phyloP scores from a whole-genome alignment of 176 grass and related monocot genomes.

The Secale cereale region DNA sequence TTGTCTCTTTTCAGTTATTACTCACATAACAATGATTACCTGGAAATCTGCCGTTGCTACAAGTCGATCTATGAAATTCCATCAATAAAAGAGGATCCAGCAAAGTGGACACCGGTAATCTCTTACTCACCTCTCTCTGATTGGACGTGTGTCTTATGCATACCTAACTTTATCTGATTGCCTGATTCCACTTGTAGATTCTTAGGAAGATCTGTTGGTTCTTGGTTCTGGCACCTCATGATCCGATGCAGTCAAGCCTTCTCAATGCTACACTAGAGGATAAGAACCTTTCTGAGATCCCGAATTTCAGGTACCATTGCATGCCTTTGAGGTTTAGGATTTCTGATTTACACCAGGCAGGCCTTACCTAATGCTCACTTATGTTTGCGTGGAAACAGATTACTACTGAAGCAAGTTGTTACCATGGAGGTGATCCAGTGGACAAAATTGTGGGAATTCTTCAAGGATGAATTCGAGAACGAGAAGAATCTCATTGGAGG shows the following conservation, averaged over 20 bases:
- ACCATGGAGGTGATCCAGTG: slow-evolving; percentile 98
- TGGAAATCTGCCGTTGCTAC: slow-evolving; percentile 93
- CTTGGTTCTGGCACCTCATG: slow-evolving; percentile 74
- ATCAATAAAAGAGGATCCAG: slow-evolving; percentile 72
- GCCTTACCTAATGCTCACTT: background rate
- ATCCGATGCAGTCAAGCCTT: slow-evolving; percentile 95
- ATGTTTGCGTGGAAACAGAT: slow-evolving; percentile 25
- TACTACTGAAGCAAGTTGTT: slow-evolving; percentile 82
- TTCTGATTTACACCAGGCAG: background rate
- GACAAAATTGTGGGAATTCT: slow-evolving; percentile 75
- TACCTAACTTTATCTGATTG: background rate
- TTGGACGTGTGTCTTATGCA: background rate
- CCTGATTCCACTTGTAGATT: slow-evolving; percentile 44
- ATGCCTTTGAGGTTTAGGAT: background rate
- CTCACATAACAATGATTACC: slow-evolving; percentile 82
- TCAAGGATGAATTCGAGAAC: slow-evolving; percentile 70
- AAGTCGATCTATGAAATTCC: slow-evolving; percentile 95
- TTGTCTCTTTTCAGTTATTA: slow-evolving; percentile 58
- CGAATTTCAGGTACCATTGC: slow-evolving; percentile 64
- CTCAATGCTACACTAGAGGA: slow-evolving; percentile 89
- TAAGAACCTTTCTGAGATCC: slow-evolving; percentile 89
- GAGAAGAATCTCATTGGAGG: slow-evolving; percentile 88
- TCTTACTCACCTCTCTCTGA: background rate
- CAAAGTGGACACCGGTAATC: slow-evolving; percentile 86
- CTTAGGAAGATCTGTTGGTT: slow-evolving; percentile 98